Evolutionary conservation across 331 rosid genomes (phyloP).

Genomic region (Pyracantha coccinea): DNA sequence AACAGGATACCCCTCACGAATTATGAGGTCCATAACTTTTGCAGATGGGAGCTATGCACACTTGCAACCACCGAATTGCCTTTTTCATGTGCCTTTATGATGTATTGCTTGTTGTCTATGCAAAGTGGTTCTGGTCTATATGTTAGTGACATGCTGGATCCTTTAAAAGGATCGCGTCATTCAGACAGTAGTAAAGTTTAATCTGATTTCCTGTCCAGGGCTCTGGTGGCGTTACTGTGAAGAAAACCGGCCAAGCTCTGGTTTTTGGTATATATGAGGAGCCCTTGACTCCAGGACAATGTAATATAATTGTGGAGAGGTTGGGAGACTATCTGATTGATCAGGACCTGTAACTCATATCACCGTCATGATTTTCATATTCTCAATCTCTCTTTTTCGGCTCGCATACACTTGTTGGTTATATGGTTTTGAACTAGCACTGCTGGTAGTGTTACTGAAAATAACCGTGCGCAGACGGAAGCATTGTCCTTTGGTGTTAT

Average conservation of each 20-base stretch:
- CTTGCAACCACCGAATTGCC: neutral
- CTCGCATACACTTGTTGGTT: slow-evolving; percentile 17
- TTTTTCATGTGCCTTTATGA: neutral
- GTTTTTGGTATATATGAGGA: slow-evolving; percentile 46
- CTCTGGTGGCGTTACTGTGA: slow-evolving; percentile 43
- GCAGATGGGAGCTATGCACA: neutral
- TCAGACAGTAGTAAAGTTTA: neutral
- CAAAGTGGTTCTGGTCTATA: neutral
- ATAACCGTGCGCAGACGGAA: slow-evolving; percentile 8
- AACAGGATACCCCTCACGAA: neutral
- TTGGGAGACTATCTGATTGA: slow-evolving; percentile 55
- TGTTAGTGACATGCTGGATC: neutral
- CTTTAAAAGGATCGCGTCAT: neutral
- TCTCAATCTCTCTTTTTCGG: slow-evolving; percentile 8
- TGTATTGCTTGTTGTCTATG: neutral
- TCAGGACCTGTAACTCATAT: slow-evolving; percentile 31
- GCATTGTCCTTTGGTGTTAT: slow-evolving; percentile 4
- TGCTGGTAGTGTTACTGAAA: slow-evolving; percentile 18
- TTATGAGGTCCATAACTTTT: neutral
- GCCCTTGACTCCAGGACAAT: slow-evolving; percentile 52
- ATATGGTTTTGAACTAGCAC: slow-evolving; percentile 6
- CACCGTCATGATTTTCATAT: slow-evolving; percentile 3
- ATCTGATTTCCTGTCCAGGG: slow-evolving; percentile 25
- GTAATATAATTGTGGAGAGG: slow-evolving; percentile 59
- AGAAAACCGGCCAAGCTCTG: slow-evolving; percentile 46